phyloP scores from a whole-genome alignment of 768 basidiomycete genomes.

The Trametes cubensis region DNA sequence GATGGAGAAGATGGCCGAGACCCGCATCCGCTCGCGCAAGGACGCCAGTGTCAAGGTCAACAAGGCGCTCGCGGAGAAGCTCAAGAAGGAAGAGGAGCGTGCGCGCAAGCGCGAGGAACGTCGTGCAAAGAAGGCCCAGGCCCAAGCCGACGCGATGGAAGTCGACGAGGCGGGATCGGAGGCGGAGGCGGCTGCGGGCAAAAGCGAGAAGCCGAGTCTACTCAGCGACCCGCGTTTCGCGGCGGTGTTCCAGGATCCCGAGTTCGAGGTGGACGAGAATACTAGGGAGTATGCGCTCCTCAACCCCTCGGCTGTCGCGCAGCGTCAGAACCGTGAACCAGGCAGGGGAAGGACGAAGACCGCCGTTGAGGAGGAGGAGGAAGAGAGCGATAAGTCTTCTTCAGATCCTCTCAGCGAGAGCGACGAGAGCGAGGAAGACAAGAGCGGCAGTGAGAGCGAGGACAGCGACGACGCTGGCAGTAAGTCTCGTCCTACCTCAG shows the following conservation, averaged over 20 bases:
- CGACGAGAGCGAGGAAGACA: constrained; percentile 40
- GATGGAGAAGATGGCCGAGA: constrained; percentile 92
- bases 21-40: constrained; percentile 85
- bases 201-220: constrained; percentile 47
- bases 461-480: constrained; percentile 50
- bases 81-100: constrained; percentile 67
- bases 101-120: constrained; percentile 53
- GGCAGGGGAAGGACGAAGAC: constrained; percentile 54
- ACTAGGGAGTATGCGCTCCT: constrained; percentile 89
- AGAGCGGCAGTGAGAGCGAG: constrained; percentile 35
- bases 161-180: constrained; percentile 38
- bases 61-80: constrained; percentile 84
- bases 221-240: constrained; percentile 89
- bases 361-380: constrained; percentile 87
- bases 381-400: constrained; percentile 75
- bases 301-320: constrained; percentile 81
- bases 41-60: constrained; percentile 71
- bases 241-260: constrained; percentile 87
- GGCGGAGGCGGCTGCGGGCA: constrained; percentile 34
- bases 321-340: constrained; percentile 41
- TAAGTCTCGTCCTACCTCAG: constrained; percentile 16
- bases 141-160: constrained; percentile 35
- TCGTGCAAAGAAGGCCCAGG: constrained; percentile 47
- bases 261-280: constrained; percentile 88
- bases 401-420: constrained; percentile 42